Base-by-base conservation (phyloP, 2,329 filamentous ascomycete genomes). In the Diaporthe ampelina region DNA sequence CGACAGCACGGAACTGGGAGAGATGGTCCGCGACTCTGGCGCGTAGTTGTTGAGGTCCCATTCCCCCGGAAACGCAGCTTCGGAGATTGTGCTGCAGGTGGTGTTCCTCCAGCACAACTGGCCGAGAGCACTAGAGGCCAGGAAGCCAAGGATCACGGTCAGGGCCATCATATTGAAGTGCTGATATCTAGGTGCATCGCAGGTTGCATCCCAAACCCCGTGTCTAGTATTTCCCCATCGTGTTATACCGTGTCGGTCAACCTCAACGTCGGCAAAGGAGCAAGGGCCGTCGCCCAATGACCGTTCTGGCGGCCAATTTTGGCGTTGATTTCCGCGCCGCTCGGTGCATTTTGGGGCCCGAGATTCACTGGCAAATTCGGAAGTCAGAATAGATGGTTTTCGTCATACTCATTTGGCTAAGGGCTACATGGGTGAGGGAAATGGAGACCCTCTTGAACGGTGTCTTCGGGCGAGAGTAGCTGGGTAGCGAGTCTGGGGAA, bases 31-130 rank as follows among this genome's bases (percentile, higher is more conserved):
- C 3, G 88, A 88, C 8, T 82, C 72, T 0, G 90, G 89, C 1
- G 90, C 87, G 76, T 86, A 91, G 65, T 89, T 91, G 77, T 90
- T 88, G 0, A 84, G 80, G 43, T 92, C 87, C 90, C 91, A 92
- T 21, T 81, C 81, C 0, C 90, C 90, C 2, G 85, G 84, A 75
- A 92, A 92, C 0, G 89, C 85, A 9, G 87, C 79, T 8, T 85
- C 80, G 13, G 79, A 79, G 4, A 89, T 86, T 4, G 86, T 86
- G 26, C 83, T 87, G 78, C 91, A 92, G 26, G 84, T 79, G 1
- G 87, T 88, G 71, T 90, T 80, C 74, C 87, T 83, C 90, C 90
- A 92, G 79, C 90, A 92, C 73, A 76, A 79, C 45, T 79, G 78
- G 24, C 72, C 71, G 26, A 74, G 50, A 15, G 48, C 73, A 17